Evolutionary conservation across 2,329 filamentous ascomycete species (phyloP), one percentile per base, ranked within the genome.

Genomic region (Colletotrichum spaethianum): DNA sequence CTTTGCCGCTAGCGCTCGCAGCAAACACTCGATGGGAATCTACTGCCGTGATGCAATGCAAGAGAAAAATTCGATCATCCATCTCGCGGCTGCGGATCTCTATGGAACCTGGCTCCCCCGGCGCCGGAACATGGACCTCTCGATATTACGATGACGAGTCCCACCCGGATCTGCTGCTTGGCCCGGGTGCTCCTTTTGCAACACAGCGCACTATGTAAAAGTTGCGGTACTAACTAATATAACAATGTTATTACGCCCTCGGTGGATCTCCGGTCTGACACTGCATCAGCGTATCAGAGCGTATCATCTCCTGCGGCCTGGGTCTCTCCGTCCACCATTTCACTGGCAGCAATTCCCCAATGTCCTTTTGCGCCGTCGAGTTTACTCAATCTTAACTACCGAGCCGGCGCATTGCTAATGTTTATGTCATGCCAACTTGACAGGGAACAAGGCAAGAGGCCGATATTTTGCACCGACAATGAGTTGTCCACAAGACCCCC

Each of bases 101-200:
- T 16, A 40, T 48, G 46, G 9, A 26, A 7, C 20, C 8, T 20
- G 4, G 1, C n/a, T 23, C 46, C 33, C 33, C 33, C 53, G 53
- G 23, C 53, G 36, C 36, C n/a, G 42, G 33, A 57, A 38, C 31
- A 46, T 67, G 55, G 63, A 38, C 61, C 68, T 62, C 55, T 57
- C 36, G 50, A 62, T n/a, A 52, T 67, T 46, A 26, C 48, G 57
- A 59, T 67, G 57, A 68, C 68, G 68, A 68, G 50, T 63, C 68
- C 33, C 63, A 60, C 56, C 63, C n/a, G 23, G 68, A 31, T 48
- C 57, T 46, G 64, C 12, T 33, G 33, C 55, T 40, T 31, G 63
- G 67, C 33, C 53, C 33, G 61, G 59, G 28, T 23, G 46, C 46
- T 46, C 65, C 42, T 28, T 28, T 18, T 28, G 59, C 44, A 50